Evolutionary conservation across 1,139 yeast genomes (phyloP).

Genomic region (Saccharomyces hybrid): DNA sequence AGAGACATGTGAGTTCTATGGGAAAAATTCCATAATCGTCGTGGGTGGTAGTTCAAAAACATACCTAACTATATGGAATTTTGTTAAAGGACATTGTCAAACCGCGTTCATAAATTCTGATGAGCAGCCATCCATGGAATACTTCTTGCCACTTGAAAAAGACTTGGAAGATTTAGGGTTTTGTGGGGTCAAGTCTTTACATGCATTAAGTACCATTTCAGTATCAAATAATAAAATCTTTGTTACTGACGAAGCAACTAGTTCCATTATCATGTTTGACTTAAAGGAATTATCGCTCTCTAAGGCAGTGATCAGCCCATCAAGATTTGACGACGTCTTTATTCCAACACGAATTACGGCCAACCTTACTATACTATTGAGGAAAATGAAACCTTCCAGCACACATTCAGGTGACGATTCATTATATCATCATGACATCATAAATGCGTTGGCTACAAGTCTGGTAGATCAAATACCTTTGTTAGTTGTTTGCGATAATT

Average conservation of each 20-base stretch:
- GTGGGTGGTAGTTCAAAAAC: constrained; percentile 59
- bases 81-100: constrained; percentile 56
- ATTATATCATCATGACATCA: constrained; percentile 14
- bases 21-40: constrained; percentile 38
- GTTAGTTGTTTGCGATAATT: constrained; percentile 20
- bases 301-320: constrained; percentile 9
- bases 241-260: constrained; percentile 11
- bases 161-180: constrained; percentile 7
- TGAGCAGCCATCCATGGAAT: constrained; percentile 17
- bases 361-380: constrained; percentile 10
- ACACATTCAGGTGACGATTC: not conserved
- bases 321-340: constrained; percentile 5
- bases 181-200: not conserved
- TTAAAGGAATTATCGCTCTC: constrained; percentile 11
- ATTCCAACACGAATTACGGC: constrained; percentile 16
- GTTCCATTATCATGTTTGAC: constrained; percentile 16
- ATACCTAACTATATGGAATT: constrained; percentile 70
- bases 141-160: constrained; percentile 11
- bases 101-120: constrained; percentile 42
- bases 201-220: not conserved
- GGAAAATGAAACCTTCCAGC: constrained; percentile 4
- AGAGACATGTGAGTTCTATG: constrained; percentile 24
- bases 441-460: constrained; percentile 12
- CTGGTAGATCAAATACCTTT: constrained; percentile 4
- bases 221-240: constrained; percentile 13